Evolutionary conservation across 805 yeast species (phyloP).

Genomic region (Candida cerambycidarum): DNA sequence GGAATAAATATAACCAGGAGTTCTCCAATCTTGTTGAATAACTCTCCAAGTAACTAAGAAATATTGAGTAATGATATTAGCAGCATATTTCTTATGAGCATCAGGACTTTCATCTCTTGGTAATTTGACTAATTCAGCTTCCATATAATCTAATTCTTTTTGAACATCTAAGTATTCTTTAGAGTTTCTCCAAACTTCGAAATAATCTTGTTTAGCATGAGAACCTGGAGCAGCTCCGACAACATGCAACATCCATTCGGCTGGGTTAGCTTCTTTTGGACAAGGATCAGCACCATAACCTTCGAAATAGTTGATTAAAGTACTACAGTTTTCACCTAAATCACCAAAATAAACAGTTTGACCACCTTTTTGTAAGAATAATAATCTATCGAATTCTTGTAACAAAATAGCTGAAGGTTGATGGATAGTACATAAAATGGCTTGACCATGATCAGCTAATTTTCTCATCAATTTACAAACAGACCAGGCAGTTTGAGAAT

Average conservation of each 20-base stretch:
- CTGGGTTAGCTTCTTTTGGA: slow-evolving; percentile 39
- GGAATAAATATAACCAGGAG: slow-evolving; percentile 60
- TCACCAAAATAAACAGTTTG: slow-evolving; percentile 81
- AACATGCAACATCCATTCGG: slow-evolving; percentile 87
- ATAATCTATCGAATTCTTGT: slow-evolving; percentile 74
- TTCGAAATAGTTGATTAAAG: slow-evolving; percentile 67
- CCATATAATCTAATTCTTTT: slow-evolving; percentile 64
- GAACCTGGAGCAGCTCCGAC: slow-evolving; percentile 85
- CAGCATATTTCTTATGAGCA: slow-evolving; percentile 30
- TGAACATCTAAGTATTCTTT: slow-evolving; percentile 58
- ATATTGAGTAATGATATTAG: slow-evolving; percentile 27
- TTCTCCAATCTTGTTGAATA: slow-evolving; percentile 47
- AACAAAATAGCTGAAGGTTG: slow-evolving; percentile 82
- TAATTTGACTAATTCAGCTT: slow-evolving; percentile 39
- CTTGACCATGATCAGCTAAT: slow-evolving; percentile 42
- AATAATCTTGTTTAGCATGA: slow-evolving; percentile 68
- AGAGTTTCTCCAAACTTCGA: slow-evolving; percentile 77
- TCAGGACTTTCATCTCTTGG: slow-evolving; percentile 27
- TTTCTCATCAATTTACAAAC: slow-evolving; percentile 41
- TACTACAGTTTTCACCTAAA: slow-evolving; percentile 61
- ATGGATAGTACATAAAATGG: slow-evolving; percentile 62
- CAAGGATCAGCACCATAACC: slow-evolving; percentile 59
- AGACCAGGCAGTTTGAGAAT: slow-evolving; percentile 45
- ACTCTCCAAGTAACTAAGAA: slow-evolving; percentile 32
- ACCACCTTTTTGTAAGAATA: slow-evolving; percentile 72